Evolutionary conservation across 1,284 basidiomycete species (phyloP), one percentile per base, ranked within the genome.

Genomic region (Papiliotrema flavescens): DNA sequence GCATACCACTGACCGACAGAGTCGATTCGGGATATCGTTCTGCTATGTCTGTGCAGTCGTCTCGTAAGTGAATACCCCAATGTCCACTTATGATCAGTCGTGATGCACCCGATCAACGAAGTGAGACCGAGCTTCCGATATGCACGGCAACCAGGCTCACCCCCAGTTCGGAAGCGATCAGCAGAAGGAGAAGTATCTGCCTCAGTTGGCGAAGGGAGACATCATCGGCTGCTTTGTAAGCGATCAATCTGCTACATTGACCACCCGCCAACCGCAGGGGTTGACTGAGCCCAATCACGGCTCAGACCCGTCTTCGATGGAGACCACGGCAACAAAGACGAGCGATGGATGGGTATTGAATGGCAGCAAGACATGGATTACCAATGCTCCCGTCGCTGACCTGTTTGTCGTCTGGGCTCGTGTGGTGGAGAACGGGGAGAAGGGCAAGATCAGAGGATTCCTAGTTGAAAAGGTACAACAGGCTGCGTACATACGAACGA

Each of bases 91-190:
- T 32, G 14, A 13, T 39, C 22, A 71, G 69, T 98, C 34, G 91
- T 95, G n/a, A 98, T 98, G 94, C 90, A 95, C 70, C 92, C 95
- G 3, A 97, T 98, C 71, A 81, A 91, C 75, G 89, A 88, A 53
- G 63, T 61, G 14, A 49, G 61, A n/a, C 24, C 11, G 8, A 43
- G 20, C n/a, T 22, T 15, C 8, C 43, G 6, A 23, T 19, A 9
- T 20, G 43, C 7, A 6, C 22, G 20, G 5, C 17, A 22, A 17
- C 23, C 11, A n/a, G 9, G 14, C 8, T 20, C n/a, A 28, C 22
- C 35, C 19, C 3, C 40, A 63, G 67, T 98, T 95, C 73, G 94
- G 95, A 1, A 85, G 85, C 0, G 86, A 92, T 26, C 85, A 84
- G 37, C 92, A 98, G 77, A 95, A 94, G 79, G 88, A 92, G 66